Base-by-base conservation (phyloP, 2,329 filamentous ascomycete species). In the Seiridium unicorne region DNA sequence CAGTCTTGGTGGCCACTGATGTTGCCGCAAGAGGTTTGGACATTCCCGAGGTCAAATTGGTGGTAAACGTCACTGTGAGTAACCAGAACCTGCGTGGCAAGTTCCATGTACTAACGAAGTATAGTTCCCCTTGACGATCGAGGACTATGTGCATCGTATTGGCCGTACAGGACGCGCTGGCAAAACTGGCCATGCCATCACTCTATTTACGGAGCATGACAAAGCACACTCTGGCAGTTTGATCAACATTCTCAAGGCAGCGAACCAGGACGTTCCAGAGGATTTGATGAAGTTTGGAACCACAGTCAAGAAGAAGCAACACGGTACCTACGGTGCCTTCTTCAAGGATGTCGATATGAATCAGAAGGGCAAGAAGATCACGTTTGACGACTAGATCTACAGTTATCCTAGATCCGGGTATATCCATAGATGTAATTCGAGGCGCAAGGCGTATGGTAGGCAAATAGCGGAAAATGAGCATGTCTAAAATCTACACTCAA, bases 241-340 rank as follows among this genome's bases (percentile, higher is more conserved):
- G 68, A 90, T 98, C 79, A 98, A 98, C 74, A 93, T 99, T 59
- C 85, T 99, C 63, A 96, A 91, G 77, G 91, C 88, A n/a, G 93
- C 95, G 32, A 92, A 92, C 65, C 95, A 99, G 76, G 84, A 88
- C 10, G 92, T 99, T 0, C 95, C 95, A 2, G 92, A 97, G 48
- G 90, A 92, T 34, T 80, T 99, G 44, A 82, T 98, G 74, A 97
- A 96, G 78, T 99, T 97, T 68, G 95, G 95, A 69, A 96, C 93
- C 31, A 98, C 94, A 1, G 95, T 99, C 57, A 99, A 98, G 87
- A 97, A 96, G 87, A 98, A 98, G 92, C 86, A 88, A 54, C 95
- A 99, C 78, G 91, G 93, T 70, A 90, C 91, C 53, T 99, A 98
- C 72, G 95, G 95, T 60, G 92, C 93, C 38, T 98, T 98, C 74